Percentiles rank a stretch among this genome's conserved stretches.
phyloP scores from a whole-genome alignment of 176 grass and related monocot species.

The Carex kokanica region DNA sequence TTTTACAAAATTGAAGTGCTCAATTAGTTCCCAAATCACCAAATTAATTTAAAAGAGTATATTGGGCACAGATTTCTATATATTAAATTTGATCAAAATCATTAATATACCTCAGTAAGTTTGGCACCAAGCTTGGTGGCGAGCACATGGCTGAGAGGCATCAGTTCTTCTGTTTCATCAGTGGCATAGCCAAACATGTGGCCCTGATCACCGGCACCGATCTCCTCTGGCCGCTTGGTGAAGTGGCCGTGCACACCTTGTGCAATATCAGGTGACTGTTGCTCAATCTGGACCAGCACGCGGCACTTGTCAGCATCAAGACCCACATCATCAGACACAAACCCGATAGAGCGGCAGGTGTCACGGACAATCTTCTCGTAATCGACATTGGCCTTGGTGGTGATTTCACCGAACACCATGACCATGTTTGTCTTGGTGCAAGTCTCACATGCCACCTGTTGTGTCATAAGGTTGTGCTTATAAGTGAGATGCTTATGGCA shows the following conservation, averaged over 20 bases:
- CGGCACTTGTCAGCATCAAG: conserved; percentile 28
- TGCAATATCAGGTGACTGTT: conserved; percentile 28
- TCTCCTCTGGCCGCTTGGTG: conserved; percentile 33
- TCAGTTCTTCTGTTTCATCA: conserved; percentile 30
- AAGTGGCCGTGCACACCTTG: conserved; percentile 23
- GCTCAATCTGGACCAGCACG: conserved; percentile 31
- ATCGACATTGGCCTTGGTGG: conserved; percentile 71
- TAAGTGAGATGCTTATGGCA: too few species aligned
- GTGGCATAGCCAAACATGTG: conserved; percentile 32
- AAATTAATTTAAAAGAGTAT: neutral
- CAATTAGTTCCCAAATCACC: neutral
- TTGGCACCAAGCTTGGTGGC: conserved; percentile 28
- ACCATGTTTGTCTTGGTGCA: conserved; percentile 99
- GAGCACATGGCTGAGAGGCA: conserved; percentile 35
- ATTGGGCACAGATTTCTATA: neutral
- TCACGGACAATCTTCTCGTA: conserved; percentile 89
- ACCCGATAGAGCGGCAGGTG: conserved; percentile 58
- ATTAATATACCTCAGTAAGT: conserved; percentile 26
- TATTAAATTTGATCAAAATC: neutral
- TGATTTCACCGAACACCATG: conserved; percentile 90
- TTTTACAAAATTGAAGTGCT: neutral
- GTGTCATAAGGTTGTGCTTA: neutral
- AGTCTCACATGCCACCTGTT: conserved; percentile 47
- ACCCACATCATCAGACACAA: conserved; percentile 27
- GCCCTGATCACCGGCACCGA: conserved; percentile 27